phyloP scores from a whole-genome alignment of 495 filamentous ascomycete genomes.

The Daldinia concentrica region DNA sequence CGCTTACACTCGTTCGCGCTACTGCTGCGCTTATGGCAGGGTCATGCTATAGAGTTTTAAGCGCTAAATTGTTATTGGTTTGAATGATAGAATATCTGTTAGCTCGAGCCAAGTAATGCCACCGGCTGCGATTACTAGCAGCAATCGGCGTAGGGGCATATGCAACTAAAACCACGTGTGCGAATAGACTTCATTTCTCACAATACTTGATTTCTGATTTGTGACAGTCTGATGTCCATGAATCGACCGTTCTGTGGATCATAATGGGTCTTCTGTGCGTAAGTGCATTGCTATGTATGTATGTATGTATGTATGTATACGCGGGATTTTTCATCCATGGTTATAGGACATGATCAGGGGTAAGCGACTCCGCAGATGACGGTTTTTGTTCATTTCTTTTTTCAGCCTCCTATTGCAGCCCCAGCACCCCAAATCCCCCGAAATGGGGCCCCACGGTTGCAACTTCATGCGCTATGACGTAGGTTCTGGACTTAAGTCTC shows the following conservation, averaged over 20 bases:
- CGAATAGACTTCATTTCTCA: constrained; percentile 12
- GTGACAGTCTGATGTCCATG: constrained; percentile 5
- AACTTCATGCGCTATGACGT: constrained; percentile 30
- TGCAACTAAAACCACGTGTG: constrained; percentile 31
- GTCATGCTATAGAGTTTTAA: background rate
- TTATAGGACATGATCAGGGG: constrained; percentile 8
- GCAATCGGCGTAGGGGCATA: background rate
- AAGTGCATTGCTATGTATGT: too few species aligned
- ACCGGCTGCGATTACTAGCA: constrained; percentile 27
- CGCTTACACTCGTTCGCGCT: constrained; percentile 6
- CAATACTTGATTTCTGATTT: constrained; percentile 17
- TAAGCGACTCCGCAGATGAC: constrained; percentile 22
- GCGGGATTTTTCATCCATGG: constrained; percentile 9
- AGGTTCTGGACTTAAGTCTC: background rate
- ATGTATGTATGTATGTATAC: too few species aligned
- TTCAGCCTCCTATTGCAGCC: constrained; percentile 28
- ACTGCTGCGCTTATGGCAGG: constrained; percentile 14
- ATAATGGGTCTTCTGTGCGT: constrained; percentile 5
- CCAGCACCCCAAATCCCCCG: constrained; percentile 10
- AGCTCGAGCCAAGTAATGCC: constrained; percentile 23
- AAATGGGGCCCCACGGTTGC: constrained; percentile 22
- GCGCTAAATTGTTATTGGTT: constrained; percentile 23
- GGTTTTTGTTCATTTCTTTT: constrained; percentile 1
- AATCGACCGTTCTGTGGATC: constrained; percentile 11
- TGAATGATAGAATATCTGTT: background rate